Percentiles rank a stretch among this genome's conserved stretches.
phyloP scores from a whole-genome alignment of 352 stramenopile species.

The Phytophthora melonis region DNA sequence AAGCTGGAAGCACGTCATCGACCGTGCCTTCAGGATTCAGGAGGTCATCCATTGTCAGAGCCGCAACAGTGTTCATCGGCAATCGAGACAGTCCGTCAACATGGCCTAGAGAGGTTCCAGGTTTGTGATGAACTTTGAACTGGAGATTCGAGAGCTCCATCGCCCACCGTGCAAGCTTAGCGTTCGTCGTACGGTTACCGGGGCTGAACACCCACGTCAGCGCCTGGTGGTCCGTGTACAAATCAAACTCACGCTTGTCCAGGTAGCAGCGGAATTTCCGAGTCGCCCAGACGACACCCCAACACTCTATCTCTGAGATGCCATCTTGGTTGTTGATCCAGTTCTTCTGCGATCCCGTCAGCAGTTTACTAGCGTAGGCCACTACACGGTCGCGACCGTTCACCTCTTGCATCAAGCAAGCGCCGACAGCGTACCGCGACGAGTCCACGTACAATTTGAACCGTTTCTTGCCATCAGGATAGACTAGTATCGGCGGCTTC shows the following conservation, averaged over 20 bases:
- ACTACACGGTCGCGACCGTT: slow-evolving; percentile 4
- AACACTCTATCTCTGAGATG: slow-evolving; percentile 7
- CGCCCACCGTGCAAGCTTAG: slow-evolving; percentile 5
- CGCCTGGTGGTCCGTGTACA: slow-evolving; percentile 15
- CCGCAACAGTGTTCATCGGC: background rate
- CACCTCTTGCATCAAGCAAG: slow-evolving; percentile 11
- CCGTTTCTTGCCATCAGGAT: slow-evolving; percentile 2
- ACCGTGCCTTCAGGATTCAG: background rate
- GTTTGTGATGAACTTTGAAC: slow-evolving; percentile 11
- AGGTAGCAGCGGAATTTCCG: slow-evolving; percentile 13
- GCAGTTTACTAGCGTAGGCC: slow-evolving; percentile 10
- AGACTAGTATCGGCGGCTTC: slow-evolving; percentile 11
- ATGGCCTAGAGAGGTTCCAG: slow-evolving; percentile 1
- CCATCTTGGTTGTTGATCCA: slow-evolving; percentile 2
- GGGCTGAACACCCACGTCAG: slow-evolving; percentile 10
- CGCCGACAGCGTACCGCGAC: background rate
- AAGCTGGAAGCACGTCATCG: background rate
- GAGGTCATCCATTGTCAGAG: background rate
- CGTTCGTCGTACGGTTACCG: background rate
- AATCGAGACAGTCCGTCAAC: slow-evolving; percentile 14
- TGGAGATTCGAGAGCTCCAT: slow-evolving; percentile 4
- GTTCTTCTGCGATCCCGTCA: slow-evolving; percentile 13
- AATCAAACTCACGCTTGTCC: slow-evolving; percentile 7
- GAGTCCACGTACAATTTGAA: slow-evolving; percentile 16
- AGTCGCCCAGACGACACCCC: slow-evolving; percentile 4